These are phyloP conservation scores for Solanum piurae DNA, from an alignment of 257 asterid species.

Conservation along the genomic window DNA sequence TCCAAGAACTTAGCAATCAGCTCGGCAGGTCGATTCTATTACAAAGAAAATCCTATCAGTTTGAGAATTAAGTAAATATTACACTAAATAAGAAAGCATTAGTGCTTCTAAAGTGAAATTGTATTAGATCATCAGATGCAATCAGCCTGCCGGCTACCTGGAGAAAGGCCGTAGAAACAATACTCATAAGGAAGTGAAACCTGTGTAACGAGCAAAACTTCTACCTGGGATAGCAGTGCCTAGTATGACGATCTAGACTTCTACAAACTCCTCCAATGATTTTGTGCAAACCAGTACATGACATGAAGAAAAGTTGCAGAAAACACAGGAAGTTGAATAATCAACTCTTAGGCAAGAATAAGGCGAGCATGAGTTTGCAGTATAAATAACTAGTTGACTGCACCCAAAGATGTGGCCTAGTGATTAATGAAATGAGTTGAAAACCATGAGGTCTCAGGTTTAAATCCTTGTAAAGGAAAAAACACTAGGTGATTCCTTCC, in stretches of 20 bases:
- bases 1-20: constrained; percentile 92
- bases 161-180: neutral
- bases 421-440: neutral
- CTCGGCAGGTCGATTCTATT: constrained; percentile 96
- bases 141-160: neutral
- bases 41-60: neutral
- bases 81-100: neutral
- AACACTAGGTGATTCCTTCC: neutral
- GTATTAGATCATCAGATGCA: neutral
- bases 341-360: neutral
- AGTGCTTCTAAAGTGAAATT: neutral
- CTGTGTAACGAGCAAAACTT: neutral
- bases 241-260: neutral
- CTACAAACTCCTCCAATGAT: neutral
- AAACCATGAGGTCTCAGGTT: neutral
- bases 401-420: neutral
- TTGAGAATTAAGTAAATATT: neutral
- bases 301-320: neutral
- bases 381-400: neutral
- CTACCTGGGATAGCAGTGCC: neutral
- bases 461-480: neutral
- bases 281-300: neutral
- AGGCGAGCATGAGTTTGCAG: neutral
- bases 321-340: neutral
- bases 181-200: neutral